Conservation (phyloP, 208 protist genomes). For the Leishmania arabica region DNA sequence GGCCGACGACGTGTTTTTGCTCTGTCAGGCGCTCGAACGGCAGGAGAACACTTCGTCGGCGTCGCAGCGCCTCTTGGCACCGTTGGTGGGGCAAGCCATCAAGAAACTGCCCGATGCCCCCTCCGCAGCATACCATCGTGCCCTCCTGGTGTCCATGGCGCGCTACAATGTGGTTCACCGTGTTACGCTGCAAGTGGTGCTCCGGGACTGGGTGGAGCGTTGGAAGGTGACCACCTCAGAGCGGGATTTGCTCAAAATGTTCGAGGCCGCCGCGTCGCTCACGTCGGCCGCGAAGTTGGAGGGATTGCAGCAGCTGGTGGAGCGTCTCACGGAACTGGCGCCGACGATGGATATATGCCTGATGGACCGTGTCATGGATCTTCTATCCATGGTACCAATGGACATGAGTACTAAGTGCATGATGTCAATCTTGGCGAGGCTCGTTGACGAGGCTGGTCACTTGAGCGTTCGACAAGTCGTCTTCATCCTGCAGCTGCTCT, state of each 20-base stretch:
- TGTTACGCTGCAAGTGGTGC: conserved; percentile 29
- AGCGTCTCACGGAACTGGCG: conserved; percentile 38
- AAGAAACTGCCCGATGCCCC: conserved; percentile 36
- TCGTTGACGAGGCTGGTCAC: conserved; percentile 60
- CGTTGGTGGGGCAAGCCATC: conserved; percentile 45
- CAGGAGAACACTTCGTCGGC: conserved; percentile 71
- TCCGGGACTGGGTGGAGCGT: conserved; percentile 32
- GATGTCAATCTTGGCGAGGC: conserved; percentile 57
- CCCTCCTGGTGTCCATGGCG: conserved; percentile 59
- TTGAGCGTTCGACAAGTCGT: conserved; percentile 62
- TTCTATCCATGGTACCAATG: conserved; percentile 65
- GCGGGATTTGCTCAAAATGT: conserved; percentile 53
- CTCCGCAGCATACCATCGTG: conserved; percentile 53
- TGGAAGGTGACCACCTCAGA: conserved; percentile 36
- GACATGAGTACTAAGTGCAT: conserved; percentile 53
- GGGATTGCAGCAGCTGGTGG: conserved; percentile 17
- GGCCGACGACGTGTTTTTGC: conserved; percentile 48
- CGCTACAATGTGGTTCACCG: conserved; percentile 59
- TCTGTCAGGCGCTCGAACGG: conserved; percentile 60
- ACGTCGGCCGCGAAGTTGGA: conserved; percentile 15
- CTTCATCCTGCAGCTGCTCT: conserved; percentile 66
- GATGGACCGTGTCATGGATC: conserved; percentile 64
- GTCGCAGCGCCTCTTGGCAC: conserved; percentile 46
- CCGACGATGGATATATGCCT: conserved; percentile 51
- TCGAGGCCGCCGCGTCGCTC: conserved; percentile 52